phyloP scores from a whole-genome alignment of 306 rosid genomes.

The Pyrus bretschneideri region DNA sequence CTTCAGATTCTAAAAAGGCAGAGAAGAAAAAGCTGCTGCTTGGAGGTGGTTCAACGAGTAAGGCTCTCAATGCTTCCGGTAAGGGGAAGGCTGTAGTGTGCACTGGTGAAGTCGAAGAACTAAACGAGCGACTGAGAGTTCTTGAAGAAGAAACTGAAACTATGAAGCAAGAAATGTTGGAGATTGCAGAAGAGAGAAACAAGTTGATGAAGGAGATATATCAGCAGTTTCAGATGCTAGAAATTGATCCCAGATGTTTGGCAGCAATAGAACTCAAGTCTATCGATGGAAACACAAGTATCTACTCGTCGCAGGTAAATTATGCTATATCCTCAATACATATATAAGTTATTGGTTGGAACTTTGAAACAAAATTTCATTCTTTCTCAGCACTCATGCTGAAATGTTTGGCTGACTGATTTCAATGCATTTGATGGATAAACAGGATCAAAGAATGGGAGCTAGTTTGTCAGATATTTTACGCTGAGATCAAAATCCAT shows the following conservation, averaged over 20 bases:
- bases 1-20: neutral
- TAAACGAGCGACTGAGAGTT: constrained; percentile 22
- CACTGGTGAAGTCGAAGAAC: constrained; percentile 22
- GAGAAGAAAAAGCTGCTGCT: neutral
- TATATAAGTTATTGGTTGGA: neutral
- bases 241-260: neutral
- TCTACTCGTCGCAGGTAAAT: constrained; percentile 14
- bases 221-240: constrained; percentile 24
- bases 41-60: constrained; percentile 1
- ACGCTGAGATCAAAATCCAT: constrained; percentile 2
- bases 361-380: neutral
- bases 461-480: constrained; percentile 17
- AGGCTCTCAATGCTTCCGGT: neutral
- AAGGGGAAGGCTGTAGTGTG: constrained; percentile 13
- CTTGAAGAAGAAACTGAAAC: constrained; percentile 46
- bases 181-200: constrained; percentile 28
- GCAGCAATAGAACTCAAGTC: no score
- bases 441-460: constrained; percentile 22
- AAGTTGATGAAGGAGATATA: constrained; percentile 23
- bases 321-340: neutral
- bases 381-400: neutral
- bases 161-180: constrained; percentile 28
- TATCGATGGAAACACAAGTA: neutral
- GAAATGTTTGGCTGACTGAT: neutral
- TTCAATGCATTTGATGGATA: neutral